Base-by-base conservation (phyloP, 352 stramenopile genomes). In the Globisporangium acanthophoron region DNA sequence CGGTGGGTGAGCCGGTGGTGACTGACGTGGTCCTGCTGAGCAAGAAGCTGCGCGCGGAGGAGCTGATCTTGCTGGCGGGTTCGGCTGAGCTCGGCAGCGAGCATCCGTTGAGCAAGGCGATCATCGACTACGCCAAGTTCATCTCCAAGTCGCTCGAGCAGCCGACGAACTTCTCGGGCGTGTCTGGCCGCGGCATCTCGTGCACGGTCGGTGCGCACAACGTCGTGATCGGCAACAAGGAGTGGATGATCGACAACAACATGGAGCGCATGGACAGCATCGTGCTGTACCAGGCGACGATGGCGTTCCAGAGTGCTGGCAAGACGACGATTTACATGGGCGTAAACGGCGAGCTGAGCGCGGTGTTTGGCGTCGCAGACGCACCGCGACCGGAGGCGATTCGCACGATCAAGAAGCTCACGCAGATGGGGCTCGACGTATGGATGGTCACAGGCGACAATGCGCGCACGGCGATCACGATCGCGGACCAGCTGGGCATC, bases 371-470 rank as follows among this genome's bases (percentile, higher is more conserved):
- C 40, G 72, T 97, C 2, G 80, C 77, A 1, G 89, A 97, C 50
- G 80, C 81, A 20, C 78, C 96, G 7, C 97, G 97, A 37, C 76
- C 89, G 1, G 96, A 98, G 62, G 95, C 96, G 8, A 78, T 88
- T 44, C 74, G 83, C 45, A 96, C 94, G 29, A 76, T 99, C 5
- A 86, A 76, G 57, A 92, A 94, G 67, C 78, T 99, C 40, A 77
- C 91, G 56, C 57, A 93, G 40, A 96, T 97, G 74, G 88, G 90
- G 1, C 74, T 99, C 33, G 85, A 98, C 33, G 89, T 99, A 16
- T 98, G 92, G 86, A 99, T 99, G 95, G 74, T 99, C n/a, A 99
- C 97, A n/a, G 97, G 97, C 21, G 97, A 99, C 73, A 99, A 99
- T 72, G 66, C 70, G 21, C 76, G 88, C 27, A 99, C 97, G 12